phyloP scores from a whole-genome alignment of 1,284 basidiomycete species.

The Prillingera fragicola region DNA sequence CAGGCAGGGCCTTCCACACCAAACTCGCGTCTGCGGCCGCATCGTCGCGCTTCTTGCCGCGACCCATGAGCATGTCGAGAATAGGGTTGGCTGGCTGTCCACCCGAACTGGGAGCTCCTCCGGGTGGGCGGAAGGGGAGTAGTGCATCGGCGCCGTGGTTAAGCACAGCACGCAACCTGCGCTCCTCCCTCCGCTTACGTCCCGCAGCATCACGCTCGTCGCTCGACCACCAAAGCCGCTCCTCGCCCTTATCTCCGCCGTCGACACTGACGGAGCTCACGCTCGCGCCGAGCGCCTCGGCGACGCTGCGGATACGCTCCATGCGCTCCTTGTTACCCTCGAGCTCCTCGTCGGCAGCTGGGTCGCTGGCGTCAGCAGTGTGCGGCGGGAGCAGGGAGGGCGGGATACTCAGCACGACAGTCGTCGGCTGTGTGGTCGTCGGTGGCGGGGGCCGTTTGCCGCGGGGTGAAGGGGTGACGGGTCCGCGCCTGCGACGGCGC shows the following conservation, averaged over 20 bases:
- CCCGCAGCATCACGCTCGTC: conserved; percentile 32
- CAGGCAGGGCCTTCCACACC: conserved; percentile 54
- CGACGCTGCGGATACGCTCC: conserved; percentile 21
- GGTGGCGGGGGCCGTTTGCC: background rate
- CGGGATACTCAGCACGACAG: conserved; percentile 74
- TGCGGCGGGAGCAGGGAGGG: conserved; percentile 59
- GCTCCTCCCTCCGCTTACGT: conserved; percentile 23
- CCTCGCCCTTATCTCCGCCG: conserved; percentile 14
- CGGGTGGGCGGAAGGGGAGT: background rate
- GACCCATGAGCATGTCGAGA: conserved; percentile 12
- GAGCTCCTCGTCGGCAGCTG: conserved; percentile 44
- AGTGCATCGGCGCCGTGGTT: background rate
- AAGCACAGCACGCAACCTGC: conserved; percentile 25
- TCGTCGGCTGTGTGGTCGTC: conserved; percentile 53
- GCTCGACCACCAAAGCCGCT: conserved; percentile 36
- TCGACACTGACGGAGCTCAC: conserved; percentile 17
- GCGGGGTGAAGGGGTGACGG: background rate
- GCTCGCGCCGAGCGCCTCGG: conserved; percentile 18
- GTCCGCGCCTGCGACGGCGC: conserved; percentile 55
- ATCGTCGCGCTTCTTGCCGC: conserved; percentile 11
- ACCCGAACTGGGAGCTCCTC: background rate
- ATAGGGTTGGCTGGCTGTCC: conserved; percentile 7
- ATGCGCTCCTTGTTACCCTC: conserved; percentile 21
- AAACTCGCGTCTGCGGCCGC: background rate
- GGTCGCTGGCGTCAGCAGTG: conserved; percentile 11